phyloP scores from a whole-genome alignment of 257 asterid genomes.

The Cynanchum wilfordii region DNA sequence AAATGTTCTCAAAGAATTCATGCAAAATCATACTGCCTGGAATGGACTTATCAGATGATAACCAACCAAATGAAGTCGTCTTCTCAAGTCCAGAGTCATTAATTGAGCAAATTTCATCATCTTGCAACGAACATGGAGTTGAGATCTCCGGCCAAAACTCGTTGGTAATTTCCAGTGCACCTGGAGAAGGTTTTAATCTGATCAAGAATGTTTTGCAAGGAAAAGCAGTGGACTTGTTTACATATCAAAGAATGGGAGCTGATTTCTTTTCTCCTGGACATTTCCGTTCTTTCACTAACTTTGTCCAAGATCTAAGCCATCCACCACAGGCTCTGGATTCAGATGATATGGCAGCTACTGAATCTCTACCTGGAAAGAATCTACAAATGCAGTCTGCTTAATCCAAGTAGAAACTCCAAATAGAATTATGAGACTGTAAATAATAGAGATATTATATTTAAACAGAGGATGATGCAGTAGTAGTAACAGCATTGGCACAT shows the following conservation, averaged over 20 bases:
- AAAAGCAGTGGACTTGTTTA: slow-evolving; percentile 41
- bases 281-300: slow-evolving; percentile 50
- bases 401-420: background rate
- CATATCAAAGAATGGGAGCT: slow-evolving; percentile 89
- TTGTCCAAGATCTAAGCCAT: slow-evolving; percentile 43
- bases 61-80: slow-evolving; percentile 34
- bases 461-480: slow-evolving; percentile 3
- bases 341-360: slow-evolving; percentile 40
- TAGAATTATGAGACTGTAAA: slow-evolving; percentile 17
- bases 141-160: slow-evolving; percentile 53
- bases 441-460: background rate
- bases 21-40: slow-evolving; percentile 61
- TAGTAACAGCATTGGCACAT: background rate
- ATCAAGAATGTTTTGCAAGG: slow-evolving; percentile 43
- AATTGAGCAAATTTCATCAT: slow-evolving; percentile 37
- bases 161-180: slow-evolving; percentile 24
- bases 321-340: slow-evolving; percentile 20
- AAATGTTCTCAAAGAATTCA: slow-evolving; percentile 48
- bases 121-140: slow-evolving; percentile 42
- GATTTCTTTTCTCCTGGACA: slow-evolving; percentile 81
- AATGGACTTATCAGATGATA: slow-evolving; percentile 51
- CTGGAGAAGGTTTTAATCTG: slow-evolving; percentile 43
- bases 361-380: too few relatives aligned
- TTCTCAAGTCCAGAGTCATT: slow-evolving; percentile 55
- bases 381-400: slow-evolving; percentile 3